Evolutionary conservation across 495 filamentous ascomycete genomes (phyloP).

Genomic region (Jackrogersella multiformis): DNA sequence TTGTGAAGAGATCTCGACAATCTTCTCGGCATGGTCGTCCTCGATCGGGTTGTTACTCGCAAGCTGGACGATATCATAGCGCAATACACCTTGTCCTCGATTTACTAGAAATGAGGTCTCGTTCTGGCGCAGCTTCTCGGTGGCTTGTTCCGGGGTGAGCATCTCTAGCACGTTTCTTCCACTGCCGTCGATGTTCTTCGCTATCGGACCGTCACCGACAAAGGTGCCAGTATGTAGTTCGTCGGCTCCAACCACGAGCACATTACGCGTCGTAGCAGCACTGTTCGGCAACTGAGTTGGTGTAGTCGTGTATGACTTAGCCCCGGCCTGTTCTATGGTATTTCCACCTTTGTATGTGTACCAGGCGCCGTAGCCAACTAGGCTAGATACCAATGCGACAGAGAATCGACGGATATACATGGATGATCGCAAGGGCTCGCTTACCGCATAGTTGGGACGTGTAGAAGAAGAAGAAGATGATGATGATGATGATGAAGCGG

Average conservation of each 20-base stretch:
- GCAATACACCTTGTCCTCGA: conserved; percentile 86
- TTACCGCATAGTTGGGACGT: conserved; percentile 40
- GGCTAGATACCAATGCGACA: conserved; percentile 55
- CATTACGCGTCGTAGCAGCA: conserved; percentile 53
- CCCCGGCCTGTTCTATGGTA: conserved; percentile 39
- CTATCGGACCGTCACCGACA: conserved; percentile 81
- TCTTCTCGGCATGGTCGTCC: conserved; percentile 97
- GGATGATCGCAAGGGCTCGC: conserved; percentile 57
- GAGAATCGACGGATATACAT: conserved; percentile 60
- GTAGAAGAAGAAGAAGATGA: conserved; percentile 32
- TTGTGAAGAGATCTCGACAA: conserved; percentile 78
- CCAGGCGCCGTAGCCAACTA: conserved; percentile 63
- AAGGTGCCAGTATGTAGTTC: conserved; percentile 84
- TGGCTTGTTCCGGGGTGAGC: conserved; percentile 95
- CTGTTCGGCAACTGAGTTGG: conserved; percentile 43
- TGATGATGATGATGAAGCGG: conserved; percentile 16
- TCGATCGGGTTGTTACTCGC: conserved; percentile 98
- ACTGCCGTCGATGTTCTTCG: conserved; percentile 81
- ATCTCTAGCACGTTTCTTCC: conserved; percentile 89
- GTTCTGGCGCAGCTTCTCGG: conserved; percentile 83
- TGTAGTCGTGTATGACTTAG: conserved; percentile 43
- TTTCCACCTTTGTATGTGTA: conserved; percentile 55
- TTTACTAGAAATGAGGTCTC: conserved; percentile 94
- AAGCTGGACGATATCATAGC: conserved; percentile 95
- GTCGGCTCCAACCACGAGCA: conserved; percentile 82